Percentiles rank a stretch among this genome's conserved stretches.
phyloP scores from a whole-genome alignment of 2,329 filamentous ascomycete genomes.

The Rhytidhysteron rufulum region DNA sequence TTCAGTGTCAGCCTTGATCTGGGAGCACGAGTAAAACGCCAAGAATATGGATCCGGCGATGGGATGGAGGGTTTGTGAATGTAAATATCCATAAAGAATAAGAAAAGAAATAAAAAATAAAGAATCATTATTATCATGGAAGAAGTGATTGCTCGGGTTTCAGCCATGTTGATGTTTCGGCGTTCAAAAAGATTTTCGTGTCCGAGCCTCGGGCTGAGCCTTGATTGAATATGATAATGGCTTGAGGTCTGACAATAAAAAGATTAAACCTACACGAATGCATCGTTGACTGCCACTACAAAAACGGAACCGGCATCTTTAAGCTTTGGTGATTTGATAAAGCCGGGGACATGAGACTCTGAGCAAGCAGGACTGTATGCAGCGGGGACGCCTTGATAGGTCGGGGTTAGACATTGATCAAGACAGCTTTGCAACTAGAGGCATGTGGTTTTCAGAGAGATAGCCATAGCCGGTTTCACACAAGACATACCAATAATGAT shows the following conservation, averaged over 20 bases:
- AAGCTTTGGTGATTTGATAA: conserved; percentile 74
- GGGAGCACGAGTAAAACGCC: background rate
- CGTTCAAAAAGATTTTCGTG: too few relatives aligned
- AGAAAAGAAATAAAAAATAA: background rate
- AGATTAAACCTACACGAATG: conserved; percentile 79
- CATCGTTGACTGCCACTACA: conserved; percentile 88
- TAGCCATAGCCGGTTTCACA: too few relatives aligned
- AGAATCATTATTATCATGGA: too few relatives aligned
- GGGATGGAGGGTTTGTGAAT: background rate
- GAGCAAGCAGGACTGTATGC: conserved; percentile 58
- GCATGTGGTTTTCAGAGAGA: too few relatives aligned
- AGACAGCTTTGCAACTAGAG: too few relatives aligned
- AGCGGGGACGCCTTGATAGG: conserved; percentile 34
- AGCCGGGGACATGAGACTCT: conserved; percentile 75
- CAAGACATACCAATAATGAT: conserved; percentile 59
- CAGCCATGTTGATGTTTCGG: too few relatives aligned
- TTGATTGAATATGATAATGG: too few relatives aligned
- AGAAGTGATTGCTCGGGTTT: too few relatives aligned
- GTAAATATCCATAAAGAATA: background rate
- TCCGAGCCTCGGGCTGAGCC: too few relatives aligned
- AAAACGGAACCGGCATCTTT: conserved; percentile 81
- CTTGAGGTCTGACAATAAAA: too few relatives aligned
- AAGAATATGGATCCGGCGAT: background rate
- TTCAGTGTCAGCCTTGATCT: background rate
- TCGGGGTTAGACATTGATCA: conserved; percentile 1